Percentiles rank a stretch among this genome's conserved stretches.
phyloP scores from a whole-genome alignment of 2,329 filamentous ascomycete genomes.

The Dendryphion nanum region DNA sequence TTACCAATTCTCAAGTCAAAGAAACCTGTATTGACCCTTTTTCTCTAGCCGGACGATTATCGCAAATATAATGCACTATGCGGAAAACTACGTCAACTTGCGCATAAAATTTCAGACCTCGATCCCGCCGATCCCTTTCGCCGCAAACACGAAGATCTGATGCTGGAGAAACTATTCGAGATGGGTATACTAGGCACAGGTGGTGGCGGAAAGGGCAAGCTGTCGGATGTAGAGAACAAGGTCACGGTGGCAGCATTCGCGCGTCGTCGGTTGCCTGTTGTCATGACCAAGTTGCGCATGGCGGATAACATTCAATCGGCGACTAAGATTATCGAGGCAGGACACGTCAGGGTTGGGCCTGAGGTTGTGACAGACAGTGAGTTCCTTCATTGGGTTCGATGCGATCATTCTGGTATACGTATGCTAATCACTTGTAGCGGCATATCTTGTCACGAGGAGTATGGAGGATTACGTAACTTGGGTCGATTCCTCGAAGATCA shows the following conservation, averaged over 20 bases:
- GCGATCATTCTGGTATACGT: no score
- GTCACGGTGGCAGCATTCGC: conserved; percentile 89
- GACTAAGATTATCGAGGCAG: conserved; percentile 87
- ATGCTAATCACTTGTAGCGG: no score
- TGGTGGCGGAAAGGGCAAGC: conserved; percentile 60
- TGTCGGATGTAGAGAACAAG: conserved; percentile 74
- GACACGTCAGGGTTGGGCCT: conserved; percentile 86
- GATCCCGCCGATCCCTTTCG: conserved; percentile 75
- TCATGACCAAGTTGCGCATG: conserved; percentile 91
- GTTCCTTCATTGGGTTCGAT: no score
- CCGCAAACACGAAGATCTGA: conserved; percentile 77
- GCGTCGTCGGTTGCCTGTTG: conserved; percentile 75
- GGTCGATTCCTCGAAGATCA: conserved; percentile 95
- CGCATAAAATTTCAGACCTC: conserved; percentile 81
- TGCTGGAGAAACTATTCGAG: conserved; percentile 88
- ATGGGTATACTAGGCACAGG: conserved; percentile 81
- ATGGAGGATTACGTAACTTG: conserved; percentile 98
- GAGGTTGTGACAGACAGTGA: conserved; percentile 88
- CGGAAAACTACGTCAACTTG: conserved; percentile 79
- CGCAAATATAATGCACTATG: conserved; percentile 47
- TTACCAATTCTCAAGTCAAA: not conserved
- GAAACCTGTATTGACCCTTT: not conserved
- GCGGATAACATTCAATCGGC: conserved; percentile 80
- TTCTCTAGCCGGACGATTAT: conserved; percentile 68
- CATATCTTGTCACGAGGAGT: conserved; percentile 47